These are phyloP conservation scores for Telopea speciosissima DNA, from an alignment of 177 flowering plant species.

Conservation along the genomic window DNA sequence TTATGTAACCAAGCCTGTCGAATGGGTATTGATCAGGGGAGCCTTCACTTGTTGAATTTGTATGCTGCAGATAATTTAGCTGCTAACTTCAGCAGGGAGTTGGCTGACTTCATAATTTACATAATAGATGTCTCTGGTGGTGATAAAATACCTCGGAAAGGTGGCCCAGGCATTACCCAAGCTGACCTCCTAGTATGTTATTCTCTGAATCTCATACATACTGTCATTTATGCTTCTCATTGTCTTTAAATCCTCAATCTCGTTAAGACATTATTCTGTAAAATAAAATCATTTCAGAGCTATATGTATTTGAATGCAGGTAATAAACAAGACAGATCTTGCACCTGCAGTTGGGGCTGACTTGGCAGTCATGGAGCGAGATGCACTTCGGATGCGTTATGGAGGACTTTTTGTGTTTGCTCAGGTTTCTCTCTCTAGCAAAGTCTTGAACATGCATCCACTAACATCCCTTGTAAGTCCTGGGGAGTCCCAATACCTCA, in stretches of 20 bases:
- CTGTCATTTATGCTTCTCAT: neutral
- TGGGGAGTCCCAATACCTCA: too few relatives aligned
- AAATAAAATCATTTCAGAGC: neutral
- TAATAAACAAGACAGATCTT: slow-evolving; percentile 96
- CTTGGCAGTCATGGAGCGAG: slow-evolving; percentile 86
- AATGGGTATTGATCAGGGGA: neutral
- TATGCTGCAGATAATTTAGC: slow-evolving; percentile 79
- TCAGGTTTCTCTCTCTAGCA: slow-evolving; percentile 43
- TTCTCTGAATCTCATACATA: neutral
- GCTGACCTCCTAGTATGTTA: slow-evolving; percentile 84
- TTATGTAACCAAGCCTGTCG: neutral
- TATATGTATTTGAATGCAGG: slow-evolving; percentile 31
- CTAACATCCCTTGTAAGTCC: too few relatives aligned
- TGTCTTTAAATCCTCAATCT: slow-evolving; percentile 1
- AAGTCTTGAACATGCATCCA: neutral
- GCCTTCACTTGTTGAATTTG: slow-evolving; percentile 5
- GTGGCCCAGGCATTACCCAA: slow-evolving; percentile 98
- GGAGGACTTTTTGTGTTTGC: slow-evolving; percentile 98
- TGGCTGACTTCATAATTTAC: slow-evolving; percentile 94
- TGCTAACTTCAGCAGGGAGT: slow-evolving; percentile 95
- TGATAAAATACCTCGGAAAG: slow-evolving; percentile 96
- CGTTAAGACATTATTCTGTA: neutral
- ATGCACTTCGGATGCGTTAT: slow-evolving; percentile 93
- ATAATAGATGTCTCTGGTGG: slow-evolving; percentile 96
- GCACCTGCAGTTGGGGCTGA: slow-evolving; percentile 95